Evolutionary conservation across 208 protist species (phyloP), one percentile per base, ranked within the genome.

Genomic region (Trypanosoma grayi): DNA sequence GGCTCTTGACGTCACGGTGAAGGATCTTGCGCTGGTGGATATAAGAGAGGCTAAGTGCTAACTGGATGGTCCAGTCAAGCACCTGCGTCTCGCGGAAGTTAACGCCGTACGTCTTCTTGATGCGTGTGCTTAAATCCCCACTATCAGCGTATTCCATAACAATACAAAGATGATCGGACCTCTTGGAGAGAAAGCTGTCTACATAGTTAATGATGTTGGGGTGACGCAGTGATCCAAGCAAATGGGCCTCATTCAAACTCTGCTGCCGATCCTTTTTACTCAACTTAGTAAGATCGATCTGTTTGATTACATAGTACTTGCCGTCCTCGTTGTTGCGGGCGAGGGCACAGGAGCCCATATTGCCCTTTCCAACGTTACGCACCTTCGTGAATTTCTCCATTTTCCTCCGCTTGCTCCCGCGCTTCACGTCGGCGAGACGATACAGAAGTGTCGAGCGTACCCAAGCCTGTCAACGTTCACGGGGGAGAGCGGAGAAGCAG

Each of bases 141-240:
- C 86, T 85, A 48, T 97, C 92, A 13, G 88, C 87, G 66, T 80
- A 96, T 71, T 96, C 90, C 92, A 97, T 97, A 9, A 96, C 87
- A 55, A 97, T 97, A 74, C 92, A 97, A 50, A 97, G 60, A 59
- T 95, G 78, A 58, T 95, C 85, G 2, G 87, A 95, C 58, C 77
- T 87, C 25, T 75, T 67, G 1, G 89, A 84, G n/a, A 97, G 76
- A 74, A 97, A 97, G 66, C 87, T 93, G 71, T 95, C 88, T 10
- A 94, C 79, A 70, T 98, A 98, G 40, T 93, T 83, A 61, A 98
- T 95, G 67, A 98, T 92, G 65, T 98, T 97, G 2, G 95, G 95
- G 61, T 98, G 95, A 6, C 78, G 78, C n/a, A 98, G 67, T 5
- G 82, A 83, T 47, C 77, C 93, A 14, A 98, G 77, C 16, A 97